phyloP scores from a whole-genome alignment of 2,329 filamentous ascomycete species.

The Trichoderma pleuroti region DNA sequence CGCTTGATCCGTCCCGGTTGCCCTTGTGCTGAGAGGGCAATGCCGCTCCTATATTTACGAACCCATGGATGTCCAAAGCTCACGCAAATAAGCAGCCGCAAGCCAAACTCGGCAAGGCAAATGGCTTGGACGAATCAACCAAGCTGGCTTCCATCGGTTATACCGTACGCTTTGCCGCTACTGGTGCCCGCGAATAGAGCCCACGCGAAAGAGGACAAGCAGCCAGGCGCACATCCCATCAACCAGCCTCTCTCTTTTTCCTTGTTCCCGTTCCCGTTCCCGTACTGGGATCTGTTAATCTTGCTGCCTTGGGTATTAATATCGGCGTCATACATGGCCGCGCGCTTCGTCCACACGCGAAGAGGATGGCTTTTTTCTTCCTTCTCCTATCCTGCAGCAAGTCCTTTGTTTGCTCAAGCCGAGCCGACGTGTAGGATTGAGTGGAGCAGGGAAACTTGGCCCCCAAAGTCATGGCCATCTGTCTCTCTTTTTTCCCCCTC shows the following conservation, averaged over 20 bases:
- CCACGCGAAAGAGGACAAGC: not conserved
- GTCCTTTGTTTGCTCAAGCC: slow-evolving; percentile 8
- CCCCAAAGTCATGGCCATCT: not conserved
- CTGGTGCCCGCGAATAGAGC: not conserved
- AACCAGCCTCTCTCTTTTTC: not conserved
- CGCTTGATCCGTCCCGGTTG: not conserved
- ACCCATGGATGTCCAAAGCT: not conserved
- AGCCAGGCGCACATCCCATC: not conserved
- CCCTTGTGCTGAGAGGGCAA: not conserved
- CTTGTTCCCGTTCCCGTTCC: not conserved
- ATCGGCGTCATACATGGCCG: not conserved
- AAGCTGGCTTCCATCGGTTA: not conserved
- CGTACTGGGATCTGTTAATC: not conserved
- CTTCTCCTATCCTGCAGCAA: not conserved
- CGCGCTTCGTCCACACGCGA: not conserved
- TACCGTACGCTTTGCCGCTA: not conserved
- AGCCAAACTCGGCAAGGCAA: too few relatives aligned
- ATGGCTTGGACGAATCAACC: not conserved
- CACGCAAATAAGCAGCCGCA: not conserved
- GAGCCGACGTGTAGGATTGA: not conserved
- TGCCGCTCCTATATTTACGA: not conserved
- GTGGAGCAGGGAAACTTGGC: slow-evolving; percentile 3
- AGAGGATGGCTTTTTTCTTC: not conserved
- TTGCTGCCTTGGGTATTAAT: not conserved
- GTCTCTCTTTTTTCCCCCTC: not conserved